Percentiles rank a stretch among this genome's conserved stretches.
These are phyloP conservation scores for Epichloe amarillans DNA, from an alignment of 2,329 filamentous ascomycete genomes.

Conservation along the genomic window DNA sequence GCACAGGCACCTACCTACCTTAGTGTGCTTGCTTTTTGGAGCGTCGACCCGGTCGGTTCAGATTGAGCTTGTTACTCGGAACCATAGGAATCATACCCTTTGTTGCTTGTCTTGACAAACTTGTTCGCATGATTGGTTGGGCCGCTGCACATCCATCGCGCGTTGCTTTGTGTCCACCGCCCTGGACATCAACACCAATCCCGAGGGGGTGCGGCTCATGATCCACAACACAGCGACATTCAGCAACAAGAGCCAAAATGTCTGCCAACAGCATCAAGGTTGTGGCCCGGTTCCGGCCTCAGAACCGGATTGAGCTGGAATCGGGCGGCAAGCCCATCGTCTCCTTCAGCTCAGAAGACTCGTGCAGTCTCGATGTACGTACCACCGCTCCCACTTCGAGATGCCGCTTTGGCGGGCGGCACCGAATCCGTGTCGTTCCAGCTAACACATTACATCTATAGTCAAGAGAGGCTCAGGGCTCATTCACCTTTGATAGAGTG, in stretches of 20 bases:
- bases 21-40: background rate
- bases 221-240: conserved; percentile 2
- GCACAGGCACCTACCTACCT: background rate
- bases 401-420: background rate
- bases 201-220: conserved; percentile 7
- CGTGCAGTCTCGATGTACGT: conserved; percentile 66
- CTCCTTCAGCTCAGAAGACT: conserved; percentile 75
- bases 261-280: conserved; percentile 63
- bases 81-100: too few relatives aligned
- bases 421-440: background rate
- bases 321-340: conserved; percentile 90
- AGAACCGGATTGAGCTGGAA: conserved; percentile 86
- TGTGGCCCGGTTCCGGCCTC: conserved; percentile 92
- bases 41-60: background rate
- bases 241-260: conserved; percentile 29
- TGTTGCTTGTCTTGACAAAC: background rate
- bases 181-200: conserved; percentile 1
- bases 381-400: background rate
- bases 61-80: background rate
- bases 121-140: background rate
- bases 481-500: conserved; percentile 94
- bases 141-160: background rate
- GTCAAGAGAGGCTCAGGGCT: conserved; percentile 70
- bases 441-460: conserved; percentile 26
- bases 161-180: conserved; percentile 1